Percentiles rank a stretch among this genome's conserved stretches.
These are phyloP conservation scores for Mycena sp. DNA, from an alignment of 1,284 basidiomycete species.

Conservation along the genomic window DNA sequence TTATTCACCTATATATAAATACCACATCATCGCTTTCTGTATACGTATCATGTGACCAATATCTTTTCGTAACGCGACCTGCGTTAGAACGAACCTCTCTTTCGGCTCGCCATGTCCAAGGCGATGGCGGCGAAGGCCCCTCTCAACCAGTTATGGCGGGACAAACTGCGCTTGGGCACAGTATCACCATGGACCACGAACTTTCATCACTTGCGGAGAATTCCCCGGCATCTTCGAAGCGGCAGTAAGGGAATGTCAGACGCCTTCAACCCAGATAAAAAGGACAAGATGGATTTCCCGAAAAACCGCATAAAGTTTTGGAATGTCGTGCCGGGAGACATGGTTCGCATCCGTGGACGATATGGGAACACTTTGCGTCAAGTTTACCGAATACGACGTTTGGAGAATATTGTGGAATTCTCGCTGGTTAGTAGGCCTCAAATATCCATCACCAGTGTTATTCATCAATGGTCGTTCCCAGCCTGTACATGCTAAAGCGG, in stretches of 20 bases:
- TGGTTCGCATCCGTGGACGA: constrained; percentile 75
- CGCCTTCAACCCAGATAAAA: constrained; percentile 16
- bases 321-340: constrained; percentile 88
- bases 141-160: constrained; percentile 8
- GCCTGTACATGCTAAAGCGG: constrained; percentile 44
- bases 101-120: background rate
- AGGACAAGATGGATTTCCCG: constrained; percentile 38
- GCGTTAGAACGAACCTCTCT: background rate
- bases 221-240: constrained; percentile 41
- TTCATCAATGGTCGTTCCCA: background rate
- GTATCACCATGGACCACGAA: constrained; percentile 64
- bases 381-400: constrained; percentile 75
- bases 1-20: constrained; percentile 23
- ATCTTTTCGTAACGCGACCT: background rate
- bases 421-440: constrained; percentile 12
- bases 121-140: constrained; percentile 25
- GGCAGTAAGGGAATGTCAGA: constrained; percentile 15
- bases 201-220: constrained; percentile 51
- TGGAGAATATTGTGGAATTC: constrained; percentile 76
- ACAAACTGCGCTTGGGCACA: constrained; percentile 16
- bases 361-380: constrained; percentile 66
- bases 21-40: constrained; percentile 27
- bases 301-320: constrained; percentile 83
- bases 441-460: background rate
- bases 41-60: constrained; percentile 6